Percentiles rank a stretch among this genome's conserved stretches.
Conservation (phyloP, 352 stramenopile species). For the Phytophthora macrochlamydospora region DNA sequence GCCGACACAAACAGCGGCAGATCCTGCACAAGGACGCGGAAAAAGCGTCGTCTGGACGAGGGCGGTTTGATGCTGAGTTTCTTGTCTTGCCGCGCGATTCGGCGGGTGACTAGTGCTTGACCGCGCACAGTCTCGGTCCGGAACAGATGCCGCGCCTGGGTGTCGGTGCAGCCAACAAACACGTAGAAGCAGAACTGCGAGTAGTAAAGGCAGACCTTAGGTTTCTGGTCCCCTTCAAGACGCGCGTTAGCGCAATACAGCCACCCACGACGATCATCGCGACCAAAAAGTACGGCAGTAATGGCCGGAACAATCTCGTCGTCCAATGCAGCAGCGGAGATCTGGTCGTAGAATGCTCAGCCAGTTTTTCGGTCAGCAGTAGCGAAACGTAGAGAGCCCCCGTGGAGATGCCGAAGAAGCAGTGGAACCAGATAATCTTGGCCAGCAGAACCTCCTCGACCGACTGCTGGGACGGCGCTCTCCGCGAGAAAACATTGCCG, state of each 20-base stretch:
- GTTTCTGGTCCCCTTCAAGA: not conserved
- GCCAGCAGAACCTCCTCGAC: slow-evolving; percentile 18
- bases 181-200: slow-evolving; percentile 17
- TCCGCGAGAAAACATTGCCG: slow-evolving; percentile 19
- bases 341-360: not conserved
- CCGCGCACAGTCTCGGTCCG: slow-evolving; percentile 23
- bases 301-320: slow-evolving; percentile 2
- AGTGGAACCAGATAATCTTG: slow-evolving; percentile 27
- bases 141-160: slow-evolving; percentile 21
- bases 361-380: slow-evolving; percentile 16
- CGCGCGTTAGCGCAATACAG: not conserved
- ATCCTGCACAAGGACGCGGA: slow-evolving; percentile 21
- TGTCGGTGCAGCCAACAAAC: slow-evolving; percentile 21
- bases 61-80: not conserved
- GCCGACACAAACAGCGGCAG: slow-evolving; percentile 21
- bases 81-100: not conserved
- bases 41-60: slow-evolving; percentile 2
- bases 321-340: slow-evolving; percentile 6
- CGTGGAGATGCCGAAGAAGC: slow-evolving; percentile 19
- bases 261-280: slow-evolving; percentile 6
- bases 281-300: slow-evolving; percentile 3
- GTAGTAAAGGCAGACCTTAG: slow-evolving; percentile 13
- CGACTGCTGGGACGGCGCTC: slow-evolving; percentile 6
- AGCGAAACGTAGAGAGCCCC: slow-evolving; percentile 22
- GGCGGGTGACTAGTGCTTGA: not conserved